A percentile compares a stretch with the other conserved stretches of the same genome.
These are phyloP conservation scores for Glycine latifolia DNA, from an alignment of 306 rosid species.

Conservation along the genomic window DNA sequence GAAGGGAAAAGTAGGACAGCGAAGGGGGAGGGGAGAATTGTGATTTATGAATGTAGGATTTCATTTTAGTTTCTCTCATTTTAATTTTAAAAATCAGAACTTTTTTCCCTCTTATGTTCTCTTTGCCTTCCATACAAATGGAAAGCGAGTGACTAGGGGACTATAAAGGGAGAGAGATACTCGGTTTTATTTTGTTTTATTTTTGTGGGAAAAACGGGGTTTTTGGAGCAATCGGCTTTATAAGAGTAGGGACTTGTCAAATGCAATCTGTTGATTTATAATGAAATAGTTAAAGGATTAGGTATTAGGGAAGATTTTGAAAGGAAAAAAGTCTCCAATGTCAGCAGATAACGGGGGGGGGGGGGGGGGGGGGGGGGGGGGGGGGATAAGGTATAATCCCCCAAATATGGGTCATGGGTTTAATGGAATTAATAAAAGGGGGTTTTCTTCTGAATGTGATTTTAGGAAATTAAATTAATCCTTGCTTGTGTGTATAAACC, in stretches of 20 bases:
- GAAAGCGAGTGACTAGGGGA: too few species aligned
- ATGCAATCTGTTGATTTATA: background rate
- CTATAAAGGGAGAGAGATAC: too few species aligned
- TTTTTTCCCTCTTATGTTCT: too few species aligned
- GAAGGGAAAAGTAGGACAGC: background rate
- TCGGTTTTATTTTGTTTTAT: background rate
- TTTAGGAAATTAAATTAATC: conserved; percentile 34
- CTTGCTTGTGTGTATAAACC: conserved; percentile 6
- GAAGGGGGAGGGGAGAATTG: background rate
- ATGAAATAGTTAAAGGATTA: conserved; percentile 27
- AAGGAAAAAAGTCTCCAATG: conserved; percentile 4
- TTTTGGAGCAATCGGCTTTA: background rate
- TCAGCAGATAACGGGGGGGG: background rate
- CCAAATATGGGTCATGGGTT: conserved; percentile 9
- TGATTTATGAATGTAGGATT: background rate
- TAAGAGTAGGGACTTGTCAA: conserved; percentile 9
- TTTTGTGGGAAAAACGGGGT: background rate
- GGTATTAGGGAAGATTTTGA: conserved; percentile 13
- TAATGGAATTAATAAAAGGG: conserved; percentile 26
- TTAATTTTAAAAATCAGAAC: background rate
- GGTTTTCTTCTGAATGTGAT: conserved; percentile 16
- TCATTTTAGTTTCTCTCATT: conserved; percentile 1
- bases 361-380: background rate
- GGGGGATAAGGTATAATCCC: background rate
- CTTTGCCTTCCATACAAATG: too few species aligned